These are phyloP conservation scores for Botryotinia globosa DNA, from an alignment of 2,329 filamentous ascomycete genomes.

Conservation along the genomic window DNA sequence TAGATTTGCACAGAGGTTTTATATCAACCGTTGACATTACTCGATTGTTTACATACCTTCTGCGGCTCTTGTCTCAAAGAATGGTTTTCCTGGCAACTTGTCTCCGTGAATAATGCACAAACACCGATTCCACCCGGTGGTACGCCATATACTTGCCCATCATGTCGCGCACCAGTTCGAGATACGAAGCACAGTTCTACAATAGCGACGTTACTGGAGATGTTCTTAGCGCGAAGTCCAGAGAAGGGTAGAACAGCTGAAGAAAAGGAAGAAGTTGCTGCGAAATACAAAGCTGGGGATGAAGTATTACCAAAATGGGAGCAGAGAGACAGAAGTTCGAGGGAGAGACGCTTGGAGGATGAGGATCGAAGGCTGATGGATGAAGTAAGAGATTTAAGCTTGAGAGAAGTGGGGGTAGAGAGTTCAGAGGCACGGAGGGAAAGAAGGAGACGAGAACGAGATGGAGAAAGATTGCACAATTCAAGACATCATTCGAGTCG, in stretches of 20 bases:
- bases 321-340: conserved; percentile 49
- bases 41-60: conserved; percentile 93
- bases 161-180: conserved; percentile 82
- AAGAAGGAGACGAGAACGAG: conserved; percentile 34
- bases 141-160: conserved; percentile 77
- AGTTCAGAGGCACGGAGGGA: conserved; percentile 32
- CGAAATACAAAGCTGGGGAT: conserved; percentile 78
- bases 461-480: conserved; percentile 31
- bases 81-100: conserved; percentile 80
- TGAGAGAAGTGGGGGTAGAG: conserved; percentile 62
- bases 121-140: conserved; percentile 29
- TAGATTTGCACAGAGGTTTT: conserved; percentile 97
- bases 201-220: conserved; percentile 84
- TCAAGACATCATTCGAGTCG: conserved; percentile 38
- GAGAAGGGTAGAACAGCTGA: conserved; percentile 64
- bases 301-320: conserved; percentile 67
- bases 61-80: conserved; percentile 94
- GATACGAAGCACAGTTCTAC: conserved; percentile 88
- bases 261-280: conserved; percentile 74
- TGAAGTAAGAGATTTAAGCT: conserved; percentile 37
- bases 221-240: conserved; percentile 79
- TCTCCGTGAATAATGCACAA: conserved; percentile 30
- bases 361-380: conserved; percentile 36
- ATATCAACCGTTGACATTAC: conserved; percentile 84
- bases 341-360: conserved; percentile 53